Evolutionary conservation across 352 stramenopile genomes (phyloP).

Genomic region (Thalassiosira hispida): DNA sequence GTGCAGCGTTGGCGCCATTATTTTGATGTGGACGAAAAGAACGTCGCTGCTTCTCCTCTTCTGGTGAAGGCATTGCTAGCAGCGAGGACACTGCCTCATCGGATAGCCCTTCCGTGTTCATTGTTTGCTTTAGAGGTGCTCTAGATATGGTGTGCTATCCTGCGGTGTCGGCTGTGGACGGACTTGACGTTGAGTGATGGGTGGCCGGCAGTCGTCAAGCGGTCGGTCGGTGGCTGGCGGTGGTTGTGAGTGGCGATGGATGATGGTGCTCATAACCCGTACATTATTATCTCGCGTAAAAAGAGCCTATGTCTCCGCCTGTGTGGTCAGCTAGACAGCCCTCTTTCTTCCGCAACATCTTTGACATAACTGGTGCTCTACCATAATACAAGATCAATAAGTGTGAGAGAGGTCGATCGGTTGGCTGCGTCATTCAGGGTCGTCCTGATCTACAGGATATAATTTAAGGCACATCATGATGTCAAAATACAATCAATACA

Average conservation of each 20-base stretch:
- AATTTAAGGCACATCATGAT: neutral
- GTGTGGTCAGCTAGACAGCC: too few species aligned
- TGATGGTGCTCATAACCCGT: too few species aligned
- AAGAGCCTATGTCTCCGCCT: too few species aligned
- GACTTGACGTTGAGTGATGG: neutral
- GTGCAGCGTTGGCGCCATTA: slow-evolving; percentile 2
- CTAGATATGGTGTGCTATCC: neutral
- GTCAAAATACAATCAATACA: neutral
- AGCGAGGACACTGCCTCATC: slow-evolving; percentile 72
- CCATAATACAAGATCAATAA: neutral
- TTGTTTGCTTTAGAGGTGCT: slow-evolving; percentile 27
- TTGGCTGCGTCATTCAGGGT: slow-evolving; percentile 14
- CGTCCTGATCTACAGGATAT: slow-evolving; percentile 31
- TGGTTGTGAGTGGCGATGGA: too few species aligned
- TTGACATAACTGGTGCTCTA: neutral
- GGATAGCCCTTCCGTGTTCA: slow-evolving; percentile 80
- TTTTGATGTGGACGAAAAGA: slow-evolving; percentile 6
- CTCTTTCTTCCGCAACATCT: too few species aligned
- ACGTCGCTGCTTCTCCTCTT: slow-evolving; percentile 26
- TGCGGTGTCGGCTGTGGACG: neutral
- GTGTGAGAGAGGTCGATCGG: neutral
- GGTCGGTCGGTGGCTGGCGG: too few species aligned
- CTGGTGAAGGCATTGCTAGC: slow-evolving; percentile 41
- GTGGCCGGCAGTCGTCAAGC: too few species aligned
- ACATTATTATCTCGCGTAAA: too few species aligned